Evolutionary conservation across 495 filamentous ascomycete species (phyloP).

Genomic region (Neurospora sp.): DNA sequence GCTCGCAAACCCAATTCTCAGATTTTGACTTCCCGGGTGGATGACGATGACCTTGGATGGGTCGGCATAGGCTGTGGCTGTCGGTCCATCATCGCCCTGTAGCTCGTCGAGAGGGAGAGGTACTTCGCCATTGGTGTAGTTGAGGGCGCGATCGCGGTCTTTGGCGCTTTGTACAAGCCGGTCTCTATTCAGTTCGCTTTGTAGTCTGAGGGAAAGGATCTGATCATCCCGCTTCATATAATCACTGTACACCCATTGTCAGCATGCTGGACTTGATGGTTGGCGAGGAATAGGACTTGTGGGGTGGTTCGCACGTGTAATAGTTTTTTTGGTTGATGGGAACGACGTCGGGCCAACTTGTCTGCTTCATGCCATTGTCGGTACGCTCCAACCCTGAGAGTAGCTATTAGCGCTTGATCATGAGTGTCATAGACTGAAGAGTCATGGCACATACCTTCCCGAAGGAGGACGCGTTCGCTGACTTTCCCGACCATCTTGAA

Average conservation of each 20-base stretch:
- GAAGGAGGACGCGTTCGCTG: constrained; percentile 41
- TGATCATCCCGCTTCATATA: constrained; percentile 98
- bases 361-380: constrained; percentile 93
- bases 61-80: constrained; percentile 43
- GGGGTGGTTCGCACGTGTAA: constrained; percentile 68
- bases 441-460: constrained; percentile 31
- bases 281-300: not conserved
- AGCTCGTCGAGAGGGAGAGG: constrained; percentile 46
- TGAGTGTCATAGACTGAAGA: not conserved
- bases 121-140: constrained; percentile 57
- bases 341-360: constrained; percentile 81
- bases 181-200: constrained; percentile 71
- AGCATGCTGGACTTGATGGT: constrained; percentile 2
- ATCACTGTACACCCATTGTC: constrained; percentile 48
- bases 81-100: constrained; percentile 46
- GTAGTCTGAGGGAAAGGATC: constrained; percentile 75
- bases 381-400: constrained; percentile 79
- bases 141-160: constrained; percentile 75
- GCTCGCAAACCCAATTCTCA: constrained; percentile 84
- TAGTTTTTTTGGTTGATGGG: constrained; percentile 99
- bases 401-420: constrained; percentile 4
- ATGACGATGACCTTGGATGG: constrained; percentile 87
- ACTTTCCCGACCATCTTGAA: constrained; percentile 42
- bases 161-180: constrained; percentile 72
- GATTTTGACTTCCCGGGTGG: constrained; percentile 95